Percentiles rank a stretch among this genome's conserved stretches.
Conservation (phyloP, 2,329 filamentous ascomycete genomes). For the Pseudogymnoascus sp. region DNA sequence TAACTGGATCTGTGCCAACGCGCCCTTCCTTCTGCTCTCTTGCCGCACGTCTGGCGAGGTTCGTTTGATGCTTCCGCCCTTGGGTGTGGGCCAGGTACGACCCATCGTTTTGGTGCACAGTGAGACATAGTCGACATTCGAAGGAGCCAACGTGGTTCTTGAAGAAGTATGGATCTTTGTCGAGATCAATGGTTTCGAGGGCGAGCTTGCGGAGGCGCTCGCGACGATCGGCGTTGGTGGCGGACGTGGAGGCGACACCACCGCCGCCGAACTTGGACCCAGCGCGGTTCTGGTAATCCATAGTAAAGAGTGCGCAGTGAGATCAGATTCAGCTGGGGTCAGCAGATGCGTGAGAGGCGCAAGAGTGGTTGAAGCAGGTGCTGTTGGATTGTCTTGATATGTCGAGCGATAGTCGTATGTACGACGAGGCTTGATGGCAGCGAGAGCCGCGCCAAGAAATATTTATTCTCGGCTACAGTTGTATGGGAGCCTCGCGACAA, state of each 20-base stretch:
- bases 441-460: slow-evolving; percentile 9
- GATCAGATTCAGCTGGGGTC: neutral
- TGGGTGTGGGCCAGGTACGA: slow-evolving; percentile 98
- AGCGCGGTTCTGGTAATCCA: slow-evolving; percentile 82
- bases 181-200: slow-evolving; percentile 96
- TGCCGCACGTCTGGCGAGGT: slow-evolving; percentile 90
- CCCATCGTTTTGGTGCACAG: slow-evolving; percentile 97
- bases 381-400: neutral
- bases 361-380: neutral
- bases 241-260: slow-evolving; percentile 85
- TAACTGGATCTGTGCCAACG: slow-evolving; percentile 53
- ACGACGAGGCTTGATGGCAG: neutral
- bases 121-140: slow-evolving; percentile 93
- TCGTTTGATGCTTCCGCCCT: slow-evolving; percentile 97
- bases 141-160: slow-evolving; percentile 98
- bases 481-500: slow-evolving; percentile 5
- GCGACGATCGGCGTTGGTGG: slow-evolving; percentile 92
- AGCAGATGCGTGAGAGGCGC: neutral
- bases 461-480: slow-evolving; percentile 8
- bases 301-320: slow-evolving; percentile 25
- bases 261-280: slow-evolving; percentile 97
- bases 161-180: slow-evolving; percentile 99
- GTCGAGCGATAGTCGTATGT: neutral
- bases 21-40: slow-evolving; percentile 87
- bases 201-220: slow-evolving; percentile 96